Conservation (phyloP, 192 early-diverging fungal genomes). For the Coemansia sp. region DNA sequence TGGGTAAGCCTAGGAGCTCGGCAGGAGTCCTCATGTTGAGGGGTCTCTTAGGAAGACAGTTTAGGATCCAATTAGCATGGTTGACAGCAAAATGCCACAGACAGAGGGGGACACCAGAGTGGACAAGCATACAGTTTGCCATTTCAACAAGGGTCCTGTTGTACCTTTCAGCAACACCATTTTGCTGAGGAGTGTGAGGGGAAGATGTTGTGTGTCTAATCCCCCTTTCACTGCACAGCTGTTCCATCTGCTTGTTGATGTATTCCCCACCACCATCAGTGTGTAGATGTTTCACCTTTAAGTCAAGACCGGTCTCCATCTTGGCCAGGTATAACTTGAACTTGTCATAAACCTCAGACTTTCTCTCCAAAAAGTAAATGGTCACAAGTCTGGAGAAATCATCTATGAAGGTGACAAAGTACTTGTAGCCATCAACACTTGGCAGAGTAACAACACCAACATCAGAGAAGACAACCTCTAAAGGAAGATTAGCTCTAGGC, state of each 20-base stretch:
- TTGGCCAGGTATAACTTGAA: constrained; percentile 1
- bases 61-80: too few relatives aligned
- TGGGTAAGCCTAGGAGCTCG: too few relatives aligned
- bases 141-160: background rate
- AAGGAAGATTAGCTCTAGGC: constrained; percentile 4
- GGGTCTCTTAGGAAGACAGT: too few relatives aligned
- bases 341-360: constrained; percentile 7
- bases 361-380: constrained; percentile 9
- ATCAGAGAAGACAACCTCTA: constrained; percentile 13
- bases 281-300: background rate
- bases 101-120: too few relatives aligned
- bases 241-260: too few relatives aligned
- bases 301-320: background rate
- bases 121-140: background rate
- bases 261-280: background rate
- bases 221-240: background rate
- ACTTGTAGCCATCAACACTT: constrained; percentile 2
- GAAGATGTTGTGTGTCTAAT: background rate
- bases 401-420: background rate
- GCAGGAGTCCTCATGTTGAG: too few relatives aligned
- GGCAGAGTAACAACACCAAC: constrained; percentile 14
- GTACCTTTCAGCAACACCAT: constrained; percentile 3
- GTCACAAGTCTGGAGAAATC: background rate
- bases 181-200: constrained; percentile 1
- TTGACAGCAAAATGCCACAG: too few relatives aligned